phyloP scores from a whole-genome alignment of 2,329 filamentous ascomycete species.

The Aspergillus sclerotialis region DNA sequence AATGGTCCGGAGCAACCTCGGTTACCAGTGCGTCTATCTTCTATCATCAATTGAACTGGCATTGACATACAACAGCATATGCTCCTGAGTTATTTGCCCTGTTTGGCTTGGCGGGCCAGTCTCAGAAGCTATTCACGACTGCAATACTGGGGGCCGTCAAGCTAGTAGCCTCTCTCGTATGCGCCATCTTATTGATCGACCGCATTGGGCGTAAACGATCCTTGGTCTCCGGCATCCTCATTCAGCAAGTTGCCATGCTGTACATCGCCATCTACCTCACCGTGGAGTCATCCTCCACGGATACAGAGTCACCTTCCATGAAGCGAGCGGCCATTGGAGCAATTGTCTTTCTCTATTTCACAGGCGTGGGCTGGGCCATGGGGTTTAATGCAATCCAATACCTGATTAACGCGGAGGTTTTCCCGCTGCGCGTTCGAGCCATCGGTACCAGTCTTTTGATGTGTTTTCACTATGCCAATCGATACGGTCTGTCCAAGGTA shows the following conservation, averaged over 20 bases:
- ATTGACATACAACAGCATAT: constrained; percentile 37
- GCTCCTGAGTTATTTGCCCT: constrained; percentile 65
- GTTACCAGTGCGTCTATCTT: constrained; percentile 51
- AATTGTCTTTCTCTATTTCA: constrained; percentile 40
- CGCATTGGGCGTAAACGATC: constrained; percentile 62
- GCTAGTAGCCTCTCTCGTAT: constrained; percentile 57
- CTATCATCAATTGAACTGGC: background rate
- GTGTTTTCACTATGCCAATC: constrained; percentile 37
- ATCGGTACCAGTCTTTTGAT: constrained; percentile 37
- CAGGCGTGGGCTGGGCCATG: constrained; percentile 41
- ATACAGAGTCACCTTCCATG: constrained; percentile 7
- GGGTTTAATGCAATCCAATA: constrained; percentile 44
- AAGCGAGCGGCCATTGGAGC: constrained; percentile 22
- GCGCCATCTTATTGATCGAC: constrained; percentile 69
- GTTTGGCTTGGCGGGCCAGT: constrained; percentile 59
- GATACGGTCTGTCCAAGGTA: constrained; percentile 25
- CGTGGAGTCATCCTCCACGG: constrained; percentile 22
- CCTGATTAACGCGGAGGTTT: constrained; percentile 40
- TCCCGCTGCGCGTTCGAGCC: constrained; percentile 37
- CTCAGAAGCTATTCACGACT: constrained; percentile 63
- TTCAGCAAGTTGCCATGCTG: constrained; percentile 46
- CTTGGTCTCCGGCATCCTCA: constrained; percentile 41
- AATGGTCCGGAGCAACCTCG: constrained; percentile 64
- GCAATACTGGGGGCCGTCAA: constrained; percentile 70
- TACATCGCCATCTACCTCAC: constrained; percentile 49